phyloP scores from a whole-genome alignment of 2,329 filamentous ascomycete species.

The Ceratocystis colombiana region DNA sequence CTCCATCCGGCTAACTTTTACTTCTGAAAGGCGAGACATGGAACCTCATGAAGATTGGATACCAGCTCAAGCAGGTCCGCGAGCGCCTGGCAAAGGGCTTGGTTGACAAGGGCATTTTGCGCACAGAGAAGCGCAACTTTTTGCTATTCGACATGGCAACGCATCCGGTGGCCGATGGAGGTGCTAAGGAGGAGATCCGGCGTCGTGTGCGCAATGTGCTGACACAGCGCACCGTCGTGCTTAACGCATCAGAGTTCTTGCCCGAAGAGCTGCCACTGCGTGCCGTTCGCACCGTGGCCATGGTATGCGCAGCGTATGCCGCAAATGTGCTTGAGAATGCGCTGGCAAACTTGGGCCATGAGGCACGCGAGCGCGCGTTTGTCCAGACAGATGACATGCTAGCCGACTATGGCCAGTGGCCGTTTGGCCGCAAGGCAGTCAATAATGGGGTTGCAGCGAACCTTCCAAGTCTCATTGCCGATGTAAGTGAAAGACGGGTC shows the following conservation, averaged over 20 bases:
- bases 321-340: constrained; percentile 98
- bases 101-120: constrained; percentile 95
- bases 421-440: constrained; percentile 76
- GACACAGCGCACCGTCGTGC: constrained; percentile 85
- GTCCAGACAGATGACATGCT: constrained; percentile 93
- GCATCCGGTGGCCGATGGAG: constrained; percentile 89
- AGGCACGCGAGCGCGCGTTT: constrained; percentile 87
- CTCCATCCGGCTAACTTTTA: background rate
- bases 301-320: constrained; percentile 97
- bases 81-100: constrained; percentile 94
- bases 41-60: constrained; percentile 99
- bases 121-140: constrained; percentile 98
- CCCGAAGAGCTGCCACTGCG: constrained; percentile 92
- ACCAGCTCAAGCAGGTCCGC: constrained; percentile 97
- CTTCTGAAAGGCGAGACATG: constrained; percentile 76
- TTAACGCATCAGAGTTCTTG: constrained; percentile 76
- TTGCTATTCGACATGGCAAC: constrained; percentile 99
- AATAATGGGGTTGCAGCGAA: constrained; percentile 82
- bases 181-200: constrained; percentile 94
- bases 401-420: constrained; percentile 95
- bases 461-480: constrained; percentile 71
- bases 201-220: constrained; percentile 85
- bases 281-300: constrained; percentile 80
- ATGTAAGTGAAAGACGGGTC: constrained; percentile 41
- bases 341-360: constrained; percentile 84